Percentiles rank a stretch among this genome's conserved stretches.
Evolutionary conservation across 2,329 filamentous ascomycete genomes (phyloP).

Genomic region (Lachnellula suecica): DNA sequence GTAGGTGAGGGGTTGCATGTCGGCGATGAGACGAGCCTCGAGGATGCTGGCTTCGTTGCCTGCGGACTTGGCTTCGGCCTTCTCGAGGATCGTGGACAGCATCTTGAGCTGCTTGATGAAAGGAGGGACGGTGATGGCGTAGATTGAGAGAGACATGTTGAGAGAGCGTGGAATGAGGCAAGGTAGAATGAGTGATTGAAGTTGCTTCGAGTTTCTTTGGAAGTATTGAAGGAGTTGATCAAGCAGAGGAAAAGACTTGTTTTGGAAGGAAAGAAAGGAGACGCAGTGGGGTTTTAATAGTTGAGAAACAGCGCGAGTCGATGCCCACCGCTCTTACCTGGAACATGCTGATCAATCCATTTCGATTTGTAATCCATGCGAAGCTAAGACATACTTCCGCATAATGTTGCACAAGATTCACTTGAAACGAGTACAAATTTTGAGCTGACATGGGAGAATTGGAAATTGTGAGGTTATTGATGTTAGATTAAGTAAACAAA

Average conservation of each 20-base stretch:
- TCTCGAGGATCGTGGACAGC: conserved; percentile 42
- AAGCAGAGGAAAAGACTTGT: neutral
- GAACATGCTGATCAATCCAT: neutral
- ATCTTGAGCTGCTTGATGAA: conserved; percentile 43
- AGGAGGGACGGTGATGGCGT: conserved; percentile 39
- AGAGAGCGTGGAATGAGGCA: no score
- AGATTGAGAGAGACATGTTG: conserved; percentile 20
- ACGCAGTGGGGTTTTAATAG: neutral
- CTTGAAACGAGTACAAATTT: neutral
- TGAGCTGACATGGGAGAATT: neutral
- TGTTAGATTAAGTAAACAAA: neutral
- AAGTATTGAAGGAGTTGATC: no score
- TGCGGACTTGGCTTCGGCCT: conserved; percentile 41
- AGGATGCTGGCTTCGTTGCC: conserved; percentile 34
- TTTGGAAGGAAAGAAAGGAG: neutral
- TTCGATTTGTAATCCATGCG: neutral
- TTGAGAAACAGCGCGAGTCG: no score
- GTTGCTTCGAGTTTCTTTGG: no score
- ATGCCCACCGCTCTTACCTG: neutral
- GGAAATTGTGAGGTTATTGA: neutral
- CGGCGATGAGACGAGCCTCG: conserved; percentile 41
- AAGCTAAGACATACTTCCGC: neutral
- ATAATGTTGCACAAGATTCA: neutral
- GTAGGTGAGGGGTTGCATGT: conserved; percentile 49
- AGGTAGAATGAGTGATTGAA: no score